phyloP scores from a whole-genome alignment of 129 eudicot genomes.

The Artemisia annua region DNA sequence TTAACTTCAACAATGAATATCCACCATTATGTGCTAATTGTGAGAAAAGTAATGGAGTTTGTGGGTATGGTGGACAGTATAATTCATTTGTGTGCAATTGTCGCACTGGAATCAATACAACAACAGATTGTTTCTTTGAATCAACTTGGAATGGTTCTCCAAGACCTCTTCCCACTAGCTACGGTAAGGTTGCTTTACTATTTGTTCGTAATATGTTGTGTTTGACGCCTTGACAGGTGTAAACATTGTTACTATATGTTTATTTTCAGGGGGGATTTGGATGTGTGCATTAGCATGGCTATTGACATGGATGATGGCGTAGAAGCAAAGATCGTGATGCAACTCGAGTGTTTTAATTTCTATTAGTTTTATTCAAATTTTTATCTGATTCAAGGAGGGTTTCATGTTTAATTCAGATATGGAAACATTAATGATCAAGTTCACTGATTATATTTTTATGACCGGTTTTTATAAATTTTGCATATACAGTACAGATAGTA shows the following conservation, averaged over 20 bases:
- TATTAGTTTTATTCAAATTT: neutral
- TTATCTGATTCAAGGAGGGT: neutral
- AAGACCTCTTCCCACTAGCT: constrained; percentile 29
- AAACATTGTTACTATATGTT: neutral
- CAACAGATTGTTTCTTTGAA: constrained; percentile 60
- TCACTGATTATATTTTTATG: constrained; percentile 2
- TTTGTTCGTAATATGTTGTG: neutral
- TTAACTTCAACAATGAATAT: constrained; percentile 69
- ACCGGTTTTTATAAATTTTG: neutral
- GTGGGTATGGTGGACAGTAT: constrained; percentile 66
- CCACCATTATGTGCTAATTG: constrained; percentile 64
- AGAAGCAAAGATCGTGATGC: constrained; percentile 9
- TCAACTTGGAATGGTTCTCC: constrained; percentile 53
- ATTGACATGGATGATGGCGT: constrained; percentile 21
- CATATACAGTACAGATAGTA: too few relatives aligned
- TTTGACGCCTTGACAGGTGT: neutral
- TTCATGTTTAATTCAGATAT: neutral
- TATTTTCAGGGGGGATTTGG: constrained; percentile 29
- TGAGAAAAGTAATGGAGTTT: constrained; percentile 81
- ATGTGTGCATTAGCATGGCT: constrained; percentile 22
- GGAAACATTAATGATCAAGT: constrained; percentile 11
- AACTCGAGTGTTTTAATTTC: neutral
- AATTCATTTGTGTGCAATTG: constrained; percentile 67
- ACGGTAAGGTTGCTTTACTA: constrained; percentile 22
- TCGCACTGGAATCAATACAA: constrained; percentile 60